Evolutionary conservation across 768 basidiomycete genomes (phyloP).

Genomic region (Termitomyces heimii): DNA sequence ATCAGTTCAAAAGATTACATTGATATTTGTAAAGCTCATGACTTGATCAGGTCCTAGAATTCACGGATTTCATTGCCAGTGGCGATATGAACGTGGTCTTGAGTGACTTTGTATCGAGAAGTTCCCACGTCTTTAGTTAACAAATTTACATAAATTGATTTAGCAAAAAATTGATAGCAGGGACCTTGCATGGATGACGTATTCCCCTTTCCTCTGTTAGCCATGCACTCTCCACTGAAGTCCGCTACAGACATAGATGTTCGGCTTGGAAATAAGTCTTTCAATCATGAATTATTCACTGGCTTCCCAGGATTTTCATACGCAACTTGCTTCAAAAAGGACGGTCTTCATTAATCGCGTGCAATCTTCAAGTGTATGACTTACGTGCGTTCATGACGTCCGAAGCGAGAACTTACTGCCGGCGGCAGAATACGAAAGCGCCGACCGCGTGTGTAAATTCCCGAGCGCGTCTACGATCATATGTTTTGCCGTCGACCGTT

Average conservation of each 20-base stretch:
- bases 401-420: neutral
- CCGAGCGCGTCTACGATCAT: neutral
- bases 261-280: neutral
- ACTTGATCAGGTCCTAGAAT: neutral
- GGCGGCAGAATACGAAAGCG: neutral
- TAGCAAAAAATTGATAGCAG: neutral
- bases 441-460: neutral
- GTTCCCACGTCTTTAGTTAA: neutral
- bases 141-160: neutral
- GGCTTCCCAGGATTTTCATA: neutral
- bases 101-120: no score
- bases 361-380: neutral
- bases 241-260: neutral
- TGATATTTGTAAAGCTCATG: slow-evolving; percentile 53
- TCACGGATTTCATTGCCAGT: neutral
- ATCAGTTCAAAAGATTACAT: slow-evolving; percentile 32
- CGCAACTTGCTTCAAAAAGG: neutral
- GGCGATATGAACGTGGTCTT: neutral
- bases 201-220: no score
- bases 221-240: no score
- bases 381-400: neutral
- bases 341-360: no score
- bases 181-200: no score
- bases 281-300: neutral
- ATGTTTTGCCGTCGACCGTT: neutral